phyloP scores from a whole-genome alignment of 2,329 filamentous ascomycete species.

The Ascomycota sp. region DNA sequence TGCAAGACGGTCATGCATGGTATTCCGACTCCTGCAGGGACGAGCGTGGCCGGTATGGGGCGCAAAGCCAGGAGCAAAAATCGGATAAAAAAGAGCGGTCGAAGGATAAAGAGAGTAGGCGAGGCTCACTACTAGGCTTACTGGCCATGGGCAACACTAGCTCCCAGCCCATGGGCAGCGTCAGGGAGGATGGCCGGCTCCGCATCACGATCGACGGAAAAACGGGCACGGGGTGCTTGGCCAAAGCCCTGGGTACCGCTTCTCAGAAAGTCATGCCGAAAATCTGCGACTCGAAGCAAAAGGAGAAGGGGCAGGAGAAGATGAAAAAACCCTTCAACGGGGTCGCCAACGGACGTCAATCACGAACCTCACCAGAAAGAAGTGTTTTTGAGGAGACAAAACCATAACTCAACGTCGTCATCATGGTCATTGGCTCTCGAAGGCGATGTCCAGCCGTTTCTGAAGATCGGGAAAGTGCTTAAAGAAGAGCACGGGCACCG shows the following conservation, averaged over 20 bases:
- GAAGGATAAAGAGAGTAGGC: no score
- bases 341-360: background rate
- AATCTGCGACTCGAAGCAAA: no score
- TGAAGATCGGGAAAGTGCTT: slow-evolving; percentile 53
- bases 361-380: slow-evolving; percentile 1
- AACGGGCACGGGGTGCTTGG: slow-evolving; percentile 49
- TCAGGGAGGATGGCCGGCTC: slow-evolving; percentile 45
- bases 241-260: slow-evolving; percentile 50
- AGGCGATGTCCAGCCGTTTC: slow-evolving; percentile 67
- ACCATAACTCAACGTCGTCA: slow-evolving; percentile 53
- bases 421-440: slow-evolving; percentile 65
- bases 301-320: no score
- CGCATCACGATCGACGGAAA: slow-evolving; percentile 57
- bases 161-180: no score
- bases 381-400: background rate
- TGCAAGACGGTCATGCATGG: no score
- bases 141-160: no score
- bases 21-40: no score
- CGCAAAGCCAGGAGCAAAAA: no score
- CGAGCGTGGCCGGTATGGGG: no score
- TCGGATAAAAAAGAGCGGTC: no score
- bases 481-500: slow-evolving; percentile 53
- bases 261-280: slow-evolving; percentile 21
- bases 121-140: no score
- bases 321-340: background rate